These are phyloP conservation scores for Alternaria viburni DNA, from an alignment of 2,329 filamentous ascomycete genomes.

Conservation along the genomic window DNA sequence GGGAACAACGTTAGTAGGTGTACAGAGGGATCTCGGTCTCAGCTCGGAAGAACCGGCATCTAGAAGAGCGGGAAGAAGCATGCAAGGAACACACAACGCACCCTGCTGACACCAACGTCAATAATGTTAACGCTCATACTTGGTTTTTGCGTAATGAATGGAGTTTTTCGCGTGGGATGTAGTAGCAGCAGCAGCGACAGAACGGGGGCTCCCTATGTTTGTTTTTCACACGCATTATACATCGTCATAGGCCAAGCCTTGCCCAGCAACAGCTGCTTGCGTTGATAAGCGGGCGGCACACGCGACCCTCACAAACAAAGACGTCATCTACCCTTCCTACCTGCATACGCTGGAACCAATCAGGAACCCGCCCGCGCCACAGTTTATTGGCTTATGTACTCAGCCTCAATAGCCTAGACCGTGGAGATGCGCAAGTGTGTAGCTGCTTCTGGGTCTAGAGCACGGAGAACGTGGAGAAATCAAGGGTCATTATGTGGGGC, in stretches of 20 bases:
- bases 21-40: conserved; percentile 2
- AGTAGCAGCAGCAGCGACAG: not conserved
- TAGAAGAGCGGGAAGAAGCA: not conserved
- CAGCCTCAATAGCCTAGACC: conserved; percentile 13
- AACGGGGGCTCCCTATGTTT: not conserved
- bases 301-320: conserved; percentile 18
- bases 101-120: conserved; percentile 23
- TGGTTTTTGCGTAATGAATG: not conserved
- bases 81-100: conserved; percentile 11
- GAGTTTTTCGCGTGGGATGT: not conserved
- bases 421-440: not conserved
- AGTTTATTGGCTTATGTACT: conserved; percentile 4
- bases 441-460: not conserved
- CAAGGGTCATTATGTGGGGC: not conserved
- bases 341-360: conserved; percentile 8
- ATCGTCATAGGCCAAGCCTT: conserved; percentile 19
- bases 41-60: conserved; percentile 3
- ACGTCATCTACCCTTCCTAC: conserved; percentile 21
- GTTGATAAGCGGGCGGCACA: conserved; percentile 11
- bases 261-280: conserved; percentile 10
- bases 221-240: not conserved
- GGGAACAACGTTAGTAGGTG: conserved; percentile 15
- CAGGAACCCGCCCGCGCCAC: not conserved
- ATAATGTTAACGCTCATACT: conserved; percentile 21
- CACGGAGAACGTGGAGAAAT: conserved; percentile 3